Evolutionary conservation across 202 grass and related monocot genomes (phyloP), one percentile per base, ranked within the genome.

Genomic region (Setaria italica): DNA sequence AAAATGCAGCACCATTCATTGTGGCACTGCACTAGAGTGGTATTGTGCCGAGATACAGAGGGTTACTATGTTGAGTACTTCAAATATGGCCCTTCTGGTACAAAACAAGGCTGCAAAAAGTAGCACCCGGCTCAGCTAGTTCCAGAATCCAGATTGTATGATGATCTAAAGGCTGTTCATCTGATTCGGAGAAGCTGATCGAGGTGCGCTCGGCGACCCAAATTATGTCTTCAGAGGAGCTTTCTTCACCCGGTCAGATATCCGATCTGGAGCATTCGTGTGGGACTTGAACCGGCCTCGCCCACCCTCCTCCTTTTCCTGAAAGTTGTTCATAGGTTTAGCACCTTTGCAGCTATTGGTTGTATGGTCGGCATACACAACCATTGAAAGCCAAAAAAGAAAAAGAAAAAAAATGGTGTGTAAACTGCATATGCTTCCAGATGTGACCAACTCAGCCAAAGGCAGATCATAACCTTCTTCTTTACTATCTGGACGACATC

Each of bases 401-500:
- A 1, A 60, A 30, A 30, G 12, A 12, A 5, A 30, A 2, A 59
- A 59, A n/a, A 57, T 2, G 20, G 2, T 25, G 57, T 41, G 19
- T 29, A 68, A 34, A 60, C 30, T 4, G 2, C 7, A 69, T 76
- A 78, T 29, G n/a, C 5, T 37, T 53, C 8, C 11, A n/a, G 16
- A 70, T 48, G 75, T 47, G 41, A 86, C 50, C 21, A 68, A 59
- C 10, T 72, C 15, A 66, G 71, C 37, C 72, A 50, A 37, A 11
- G 60, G 72, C 53, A 80, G 70, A 63, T 53, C 55, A 34, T 29
- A 80, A 99, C 97, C 97, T 99, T 99, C 88, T 99, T 99, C 90
- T 99, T 97, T 65, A 99, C 94, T 80, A 99, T 97, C 80, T 99
- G 94, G 62, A 99, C 94, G 4, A 97, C 97, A 82, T 99, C 97